phyloP scores from a whole-genome alignment of 306 rosid species.

The Quercus mongolica region DNA sequence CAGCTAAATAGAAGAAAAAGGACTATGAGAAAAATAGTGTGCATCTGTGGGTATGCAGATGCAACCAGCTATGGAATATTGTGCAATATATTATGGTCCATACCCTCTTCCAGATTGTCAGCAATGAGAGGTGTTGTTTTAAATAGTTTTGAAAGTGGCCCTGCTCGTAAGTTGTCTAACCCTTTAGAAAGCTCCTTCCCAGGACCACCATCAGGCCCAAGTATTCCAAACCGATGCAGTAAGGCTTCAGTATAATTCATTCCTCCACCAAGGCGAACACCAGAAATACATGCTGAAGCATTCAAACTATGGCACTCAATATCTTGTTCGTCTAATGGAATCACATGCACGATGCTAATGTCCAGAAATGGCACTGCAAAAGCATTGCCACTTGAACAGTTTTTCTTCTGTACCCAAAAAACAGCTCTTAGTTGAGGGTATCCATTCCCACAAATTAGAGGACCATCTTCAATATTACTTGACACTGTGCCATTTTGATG shows the following conservation, averaged over 20 bases:
- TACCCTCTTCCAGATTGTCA: conserved; percentile 58
- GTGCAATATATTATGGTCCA: conserved; percentile 19
- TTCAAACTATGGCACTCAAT: conserved; percentile 72
- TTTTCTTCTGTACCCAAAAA: conserved; percentile 73
- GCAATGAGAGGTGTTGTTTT: conserved; percentile 46
- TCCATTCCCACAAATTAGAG: conserved; percentile 48
- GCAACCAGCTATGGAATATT: conserved; percentile 20
- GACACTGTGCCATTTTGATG: conserved; percentile 37
- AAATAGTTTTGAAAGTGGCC: conserved; percentile 83
- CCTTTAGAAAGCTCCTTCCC: conserved; percentile 72
- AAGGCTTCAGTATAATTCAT: conserved; percentile 92
- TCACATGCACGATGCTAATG: conserved; percentile 62
- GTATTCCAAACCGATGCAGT: conserved; percentile 86
- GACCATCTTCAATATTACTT: conserved; percentile 42
- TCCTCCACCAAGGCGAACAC: conserved; percentile 92
- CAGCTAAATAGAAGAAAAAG: not conserved
- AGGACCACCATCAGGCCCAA: conserved; percentile 92
- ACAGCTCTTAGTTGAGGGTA: conserved; percentile 75
- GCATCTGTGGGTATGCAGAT: conserved; percentile 6
- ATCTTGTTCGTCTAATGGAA: conserved; percentile 70
- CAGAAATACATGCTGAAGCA: conserved; percentile 80
- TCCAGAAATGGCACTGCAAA: conserved; percentile 64
- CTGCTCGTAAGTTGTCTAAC: conserved; percentile 72
- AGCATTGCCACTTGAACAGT: conserved; percentile 37
- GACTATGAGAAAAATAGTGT: conserved; percentile 8